phyloP scores from a whole-genome alignment of 2,329 filamentous ascomycete species.

The Intubia oerlemansii region DNA sequence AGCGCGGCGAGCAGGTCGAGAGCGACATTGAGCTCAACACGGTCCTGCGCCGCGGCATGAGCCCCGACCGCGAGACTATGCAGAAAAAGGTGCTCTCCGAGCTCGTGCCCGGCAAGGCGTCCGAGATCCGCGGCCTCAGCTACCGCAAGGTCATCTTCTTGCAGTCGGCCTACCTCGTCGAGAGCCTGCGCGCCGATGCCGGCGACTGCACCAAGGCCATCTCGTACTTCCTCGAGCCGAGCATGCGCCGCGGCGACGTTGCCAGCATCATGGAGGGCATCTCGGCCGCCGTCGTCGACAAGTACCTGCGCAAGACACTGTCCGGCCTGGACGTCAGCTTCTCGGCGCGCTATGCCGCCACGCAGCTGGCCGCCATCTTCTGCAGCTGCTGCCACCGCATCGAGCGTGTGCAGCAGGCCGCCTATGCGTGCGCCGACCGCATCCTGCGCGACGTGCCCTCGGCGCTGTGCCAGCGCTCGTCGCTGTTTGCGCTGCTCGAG shows the following conservation, averaged over 20 bases:
- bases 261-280: constrained; percentile 44
- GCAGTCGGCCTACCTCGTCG: constrained; percentile 74
- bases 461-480: constrained; percentile 70
- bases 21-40: constrained; percentile 96
- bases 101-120: constrained; percentile 54
- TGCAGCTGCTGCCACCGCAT: constrained; percentile 86
- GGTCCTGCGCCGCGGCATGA: constrained; percentile 70
- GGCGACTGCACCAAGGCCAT: constrained; percentile 82
- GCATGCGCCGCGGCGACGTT: constrained; percentile 44
- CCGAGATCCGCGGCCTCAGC: constrained; percentile 61
- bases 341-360: constrained; percentile 77
- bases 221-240: constrained; percentile 87
- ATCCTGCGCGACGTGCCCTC: constrained; percentile 76
- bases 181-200: constrained; percentile 64
- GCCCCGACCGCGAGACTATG: constrained; percentile 50
- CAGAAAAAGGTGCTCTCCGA: constrained; percentile 62
- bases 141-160: constrained; percentile 87
- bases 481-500: constrained; percentile 82
- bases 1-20: constrained; percentile 74
- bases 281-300: constrained; percentile 47
- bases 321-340: constrained; percentile 53
- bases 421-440: constrained; percentile 61
- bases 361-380: constrained; percentile 70
- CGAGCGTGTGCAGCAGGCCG: constrained; percentile 72
- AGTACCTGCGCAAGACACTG: constrained; percentile 59